These are phyloP conservation scores for Pyricularia sp. DNA, from an alignment of 2,329 filamentous ascomycete species.

Conservation along the genomic window DNA sequence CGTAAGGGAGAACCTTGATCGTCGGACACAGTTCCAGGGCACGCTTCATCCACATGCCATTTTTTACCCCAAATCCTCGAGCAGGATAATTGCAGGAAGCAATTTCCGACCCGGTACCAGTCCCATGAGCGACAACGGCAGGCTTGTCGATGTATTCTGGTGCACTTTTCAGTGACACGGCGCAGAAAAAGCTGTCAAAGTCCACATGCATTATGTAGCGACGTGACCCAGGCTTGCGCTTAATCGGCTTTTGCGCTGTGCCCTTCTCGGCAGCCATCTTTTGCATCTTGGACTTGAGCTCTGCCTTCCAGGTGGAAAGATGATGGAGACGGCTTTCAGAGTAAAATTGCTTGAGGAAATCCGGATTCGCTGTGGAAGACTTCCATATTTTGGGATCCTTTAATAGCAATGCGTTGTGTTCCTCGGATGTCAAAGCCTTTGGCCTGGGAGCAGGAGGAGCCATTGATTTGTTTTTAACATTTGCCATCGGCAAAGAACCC, in stretches of 20 bases:
- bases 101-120: conserved; percentile 82
- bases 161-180: conserved; percentile 71
- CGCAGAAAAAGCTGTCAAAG: conserved; percentile 97
- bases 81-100: conserved; percentile 96
- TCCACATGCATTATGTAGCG: conserved; percentile 91
- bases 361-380: conserved; percentile 83
- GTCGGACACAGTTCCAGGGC: conserved; percentile 77
- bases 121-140: conserved; percentile 79
- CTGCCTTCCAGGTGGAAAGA: conserved; percentile 91
- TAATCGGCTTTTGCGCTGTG: conserved; percentile 28
- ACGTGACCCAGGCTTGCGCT: conserved; percentile 52
- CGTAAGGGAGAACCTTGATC: conserved; percentile 85
- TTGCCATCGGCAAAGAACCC: background rate
- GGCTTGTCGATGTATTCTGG: conserved; percentile 73
- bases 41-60: conserved; percentile 99
- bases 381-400: conserved; percentile 79
- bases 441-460: background rate
- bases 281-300: conserved; percentile 83
- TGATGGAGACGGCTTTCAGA: conserved; percentile 92
- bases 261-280: conserved; percentile 63
- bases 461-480: background rate
- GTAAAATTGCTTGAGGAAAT: conserved; percentile 91
- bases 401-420: conserved; percentile 81
- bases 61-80: conserved; percentile 77
- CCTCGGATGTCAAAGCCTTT: conserved; percentile 63